Base-by-base conservation (phyloP, 257 asterid species). In the Nemophila menziesii region DNA sequence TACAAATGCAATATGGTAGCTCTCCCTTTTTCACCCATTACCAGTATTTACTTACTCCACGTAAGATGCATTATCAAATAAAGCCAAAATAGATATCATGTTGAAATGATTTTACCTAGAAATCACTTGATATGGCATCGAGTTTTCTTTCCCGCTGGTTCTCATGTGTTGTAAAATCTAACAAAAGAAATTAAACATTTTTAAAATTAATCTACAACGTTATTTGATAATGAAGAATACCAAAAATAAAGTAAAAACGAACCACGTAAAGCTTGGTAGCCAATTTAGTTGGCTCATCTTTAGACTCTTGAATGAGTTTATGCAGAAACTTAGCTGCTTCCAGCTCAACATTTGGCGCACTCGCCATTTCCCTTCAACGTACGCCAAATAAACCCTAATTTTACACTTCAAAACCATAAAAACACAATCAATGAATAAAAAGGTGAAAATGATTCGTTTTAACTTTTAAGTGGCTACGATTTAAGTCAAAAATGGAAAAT, bases 311-410 rank as follows among this genome's bases (percentile, higher is more conserved):
- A 57, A 90, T 90, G 52, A 90, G 94, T 61, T 90, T 90, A 29
- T 90, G 98, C 62, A 90, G 68, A 69, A 90, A 85, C 68, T 90
- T 90, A 43, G 98, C 98, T 39, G 98, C 98, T 67, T 90, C 98
- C 72, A 85, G 59, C 85, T 90, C 98, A 38, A 90, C 95, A 71
- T 81, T 79, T 59, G 72, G 85, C 11, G 93, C 74, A 75, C 58
- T 72, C 15, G 76, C 80, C 97, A 89, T 89, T 51, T 50, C 20
- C 10, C 66, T 14, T 39, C 0, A 16, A 39, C 5, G 75, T 62
- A 49, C 58, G 43, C 62, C 36, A 50, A 48, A 51, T 29, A 49
- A 51, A 24, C 16, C 14, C 1, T 19, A 8, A 41, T 41, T 41
- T 2, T 9, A 41, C 3, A 11, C 12, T 40, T 16, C 6, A 48